These are phyloP conservation scores for Lophium mytilinum DNA, from an alignment of 495 filamentous ascomycete genomes.

Conservation along the genomic window DNA sequence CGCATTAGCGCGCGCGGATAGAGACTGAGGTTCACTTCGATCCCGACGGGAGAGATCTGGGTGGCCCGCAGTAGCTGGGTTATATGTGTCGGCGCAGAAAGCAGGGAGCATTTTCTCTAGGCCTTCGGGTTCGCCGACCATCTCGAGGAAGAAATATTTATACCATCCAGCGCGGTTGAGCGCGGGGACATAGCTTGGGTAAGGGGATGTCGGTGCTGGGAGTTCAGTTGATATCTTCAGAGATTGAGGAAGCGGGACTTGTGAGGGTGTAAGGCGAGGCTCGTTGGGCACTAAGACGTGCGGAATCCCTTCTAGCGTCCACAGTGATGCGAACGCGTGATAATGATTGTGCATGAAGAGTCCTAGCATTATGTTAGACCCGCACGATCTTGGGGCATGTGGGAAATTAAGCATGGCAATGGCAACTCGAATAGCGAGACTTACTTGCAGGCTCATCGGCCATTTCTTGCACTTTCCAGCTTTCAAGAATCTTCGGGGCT, in stretches of 20 bases:
- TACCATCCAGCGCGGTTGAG: conserved; percentile 24
- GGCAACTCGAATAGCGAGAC: not conserved
- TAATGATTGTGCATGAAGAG: conserved; percentile 16
- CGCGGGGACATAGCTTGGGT: conserved; percentile 18
- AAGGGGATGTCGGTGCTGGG: not conserved
- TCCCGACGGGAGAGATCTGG: not conserved
- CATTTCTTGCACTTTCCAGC: conserved; percentile 14
- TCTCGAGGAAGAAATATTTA: conserved; percentile 21
- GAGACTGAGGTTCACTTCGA: not conserved
- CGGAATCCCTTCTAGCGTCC: conserved; percentile 19
- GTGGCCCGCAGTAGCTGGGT: not conserved
- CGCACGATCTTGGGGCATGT: too few relatives aligned
- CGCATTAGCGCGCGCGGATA: not conserved
- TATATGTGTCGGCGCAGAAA: not conserved
- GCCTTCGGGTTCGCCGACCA: conserved; percentile 4
- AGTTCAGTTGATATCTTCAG: not conserved
- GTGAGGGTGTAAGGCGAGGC: conserved; percentile 3
- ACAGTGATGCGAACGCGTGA: conserved; percentile 9
- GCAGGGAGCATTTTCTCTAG: conserved; percentile 11
- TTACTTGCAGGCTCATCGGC: conserved; percentile 15
- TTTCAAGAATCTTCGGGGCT: conserved; percentile 18
- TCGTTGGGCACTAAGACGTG: conserved; percentile 18
- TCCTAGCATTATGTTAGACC: conserved; percentile 7
- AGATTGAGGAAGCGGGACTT: not conserved
- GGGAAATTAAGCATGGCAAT: too few relatives aligned